Percentiles rank a stretch among this genome's conserved stretches.
Evolutionary conservation across 2,329 filamentous ascomycete species (phyloP).

Genomic region (Blumeria graminis): DNA sequence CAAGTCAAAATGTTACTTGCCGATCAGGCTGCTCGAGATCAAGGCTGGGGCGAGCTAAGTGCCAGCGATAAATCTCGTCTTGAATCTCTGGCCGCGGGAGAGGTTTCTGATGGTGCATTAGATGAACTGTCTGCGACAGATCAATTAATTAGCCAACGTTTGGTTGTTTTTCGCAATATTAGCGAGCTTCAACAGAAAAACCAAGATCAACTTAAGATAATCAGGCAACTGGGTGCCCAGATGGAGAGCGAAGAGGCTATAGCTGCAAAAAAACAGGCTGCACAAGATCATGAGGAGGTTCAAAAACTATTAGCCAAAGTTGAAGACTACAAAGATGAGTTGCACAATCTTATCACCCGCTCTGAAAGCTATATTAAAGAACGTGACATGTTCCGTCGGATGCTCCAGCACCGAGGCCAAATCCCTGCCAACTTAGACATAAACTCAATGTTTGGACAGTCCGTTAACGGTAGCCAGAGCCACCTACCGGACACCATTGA

Average conservation of each 20-base stretch:
- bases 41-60: conserved; percentile 47
- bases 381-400: conserved; percentile 89
- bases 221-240: conserved; percentile 61
- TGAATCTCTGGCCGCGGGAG: conserved; percentile 52
- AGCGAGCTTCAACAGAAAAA: conserved; percentile 75
- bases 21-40: conserved; percentile 61
- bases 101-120: conserved; percentile 44
- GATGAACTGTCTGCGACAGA: conserved; percentile 66
- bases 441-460: conserved; percentile 46
- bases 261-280: conserved; percentile 35
- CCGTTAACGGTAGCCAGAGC: conserved; percentile 31
- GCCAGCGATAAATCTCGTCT: conserved; percentile 51
- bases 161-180: conserved; percentile 77
- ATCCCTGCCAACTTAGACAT: conserved; percentile 34
- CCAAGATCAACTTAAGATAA: conserved; percentile 55
- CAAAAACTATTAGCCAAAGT: conserved; percentile 48
- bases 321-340: conserved; percentile 60
- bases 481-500: conserved; percentile 35
- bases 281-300: conserved; percentile 46
- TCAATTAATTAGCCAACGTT: conserved; percentile 64
- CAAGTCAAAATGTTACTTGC: conserved; percentile 81
- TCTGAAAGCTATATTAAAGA: conserved; percentile 89
- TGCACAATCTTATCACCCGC: conserved; percentile 56
- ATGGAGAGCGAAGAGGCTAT: conserved; percentile 81
- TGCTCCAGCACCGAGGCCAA: conserved; percentile 55